Evolutionary conservation across 768 basidiomycete genomes (phyloP).

Genomic region (Tulasnella sp.): DNA sequence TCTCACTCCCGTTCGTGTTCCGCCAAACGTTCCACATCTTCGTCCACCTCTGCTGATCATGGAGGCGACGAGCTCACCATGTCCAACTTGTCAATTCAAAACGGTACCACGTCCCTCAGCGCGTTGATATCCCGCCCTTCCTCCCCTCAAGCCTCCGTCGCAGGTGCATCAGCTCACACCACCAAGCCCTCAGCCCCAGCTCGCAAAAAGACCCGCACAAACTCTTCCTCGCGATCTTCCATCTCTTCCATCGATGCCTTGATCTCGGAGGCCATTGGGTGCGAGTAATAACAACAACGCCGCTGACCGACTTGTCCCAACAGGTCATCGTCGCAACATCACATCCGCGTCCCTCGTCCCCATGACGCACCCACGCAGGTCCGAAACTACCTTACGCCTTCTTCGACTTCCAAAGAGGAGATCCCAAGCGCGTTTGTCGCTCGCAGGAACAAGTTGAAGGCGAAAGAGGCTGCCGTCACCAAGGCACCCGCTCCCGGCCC

Average conservation of each 20-base stretch:
- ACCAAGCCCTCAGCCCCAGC: conserved; percentile 3
- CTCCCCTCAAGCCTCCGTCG: neutral
- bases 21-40: conserved; percentile 9
- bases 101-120: conserved; percentile 1
- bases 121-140: neutral
- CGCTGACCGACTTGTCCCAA: conserved; percentile 35
- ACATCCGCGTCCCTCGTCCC: conserved; percentile 58
- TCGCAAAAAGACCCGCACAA: conserved; percentile 18
- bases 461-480: conserved; percentile 10
- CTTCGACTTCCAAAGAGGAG: conserved; percentile 69
- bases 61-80: conserved; percentile 12
- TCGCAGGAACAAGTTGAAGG: conserved; percentile 23
- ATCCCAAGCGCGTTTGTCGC: conserved; percentile 57
- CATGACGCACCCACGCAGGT: conserved; percentile 72
- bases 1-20: conserved; percentile 8
- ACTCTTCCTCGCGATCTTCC: conserved; percentile 13
- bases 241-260: conserved; percentile 7
- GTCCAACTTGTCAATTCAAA: conserved; percentile 11
- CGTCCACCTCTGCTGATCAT: neutral
- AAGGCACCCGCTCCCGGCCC: neutral
- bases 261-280: neutral
- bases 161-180: neutral
- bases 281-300: conserved; percentile 13
- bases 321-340: conserved; percentile 65
- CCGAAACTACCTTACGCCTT: conserved; percentile 65